phyloP scores from a whole-genome alignment of 306 rosid species.

The Cicer arietinum region DNA sequence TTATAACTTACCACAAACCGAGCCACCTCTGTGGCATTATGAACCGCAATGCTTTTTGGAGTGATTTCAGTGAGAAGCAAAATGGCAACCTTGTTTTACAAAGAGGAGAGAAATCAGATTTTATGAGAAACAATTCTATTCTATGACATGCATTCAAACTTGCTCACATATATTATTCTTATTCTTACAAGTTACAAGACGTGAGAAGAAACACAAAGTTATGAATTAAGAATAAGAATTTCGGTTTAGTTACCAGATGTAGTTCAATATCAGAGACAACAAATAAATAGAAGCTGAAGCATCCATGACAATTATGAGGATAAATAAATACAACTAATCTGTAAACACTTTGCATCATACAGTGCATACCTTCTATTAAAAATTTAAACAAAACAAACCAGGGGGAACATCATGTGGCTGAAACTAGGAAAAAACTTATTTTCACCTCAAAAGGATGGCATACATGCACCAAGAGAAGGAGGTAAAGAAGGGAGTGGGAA shows the following conservation, averaged over 20 bases:
- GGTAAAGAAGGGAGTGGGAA: background rate
- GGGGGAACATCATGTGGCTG: background rate
- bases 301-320: constrained; percentile 26
- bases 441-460: background rate
- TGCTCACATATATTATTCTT: constrained; percentile 5
- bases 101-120: constrained; percentile 35
- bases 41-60: constrained; percentile 97
- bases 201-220: constrained; percentile 14
- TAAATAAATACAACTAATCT: constrained; percentile 1
- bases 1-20: constrained; percentile 88
- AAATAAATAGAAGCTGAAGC: constrained; percentile 18
- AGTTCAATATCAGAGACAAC: constrained; percentile 12
- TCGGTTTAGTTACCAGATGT: background rate
- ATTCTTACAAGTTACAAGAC: constrained; percentile 15
- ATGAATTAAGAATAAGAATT: background rate
- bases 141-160: background rate
- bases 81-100: constrained; percentile 78
- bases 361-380: constrained; percentile 17
- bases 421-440: background rate
- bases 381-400: background rate
- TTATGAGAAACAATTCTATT: background rate
- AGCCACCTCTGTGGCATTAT: constrained; percentile 95
- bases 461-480: background rate
- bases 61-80: constrained; percentile 99
- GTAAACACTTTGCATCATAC: background rate